Percentiles rank a stretch among this genome's conserved stretches.
Conservation (phyloP, 768 basidiomycete genomes). For the Paxillus involutus region DNA sequence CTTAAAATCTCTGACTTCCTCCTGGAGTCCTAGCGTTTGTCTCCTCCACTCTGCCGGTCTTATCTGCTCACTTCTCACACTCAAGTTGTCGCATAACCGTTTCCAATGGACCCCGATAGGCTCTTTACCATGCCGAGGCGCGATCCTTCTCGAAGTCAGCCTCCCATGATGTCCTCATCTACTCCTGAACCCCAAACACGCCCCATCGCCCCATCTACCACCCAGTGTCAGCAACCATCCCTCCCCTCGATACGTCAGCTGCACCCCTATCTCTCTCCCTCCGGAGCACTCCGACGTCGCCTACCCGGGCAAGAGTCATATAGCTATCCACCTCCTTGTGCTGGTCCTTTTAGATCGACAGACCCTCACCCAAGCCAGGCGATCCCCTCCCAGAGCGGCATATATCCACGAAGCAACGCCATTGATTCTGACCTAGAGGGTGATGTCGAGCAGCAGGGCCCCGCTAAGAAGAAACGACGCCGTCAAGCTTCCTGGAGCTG, state of each 20-base stretch:
- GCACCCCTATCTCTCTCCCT: constrained; percentile 62
- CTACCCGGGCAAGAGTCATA: constrained; percentile 1
- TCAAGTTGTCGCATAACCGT: constrained; percentile 17
- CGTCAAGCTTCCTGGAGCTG: constrained; percentile 84
- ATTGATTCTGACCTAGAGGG: constrained; percentile 61
- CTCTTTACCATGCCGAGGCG: constrained; percentile 34
- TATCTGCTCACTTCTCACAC: constrained; percentile 9
- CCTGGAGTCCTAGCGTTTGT: constrained; percentile 24
- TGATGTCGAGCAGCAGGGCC: constrained; percentile 48
- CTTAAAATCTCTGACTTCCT: constrained; percentile 23
- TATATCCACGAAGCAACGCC: constrained; percentile 34
- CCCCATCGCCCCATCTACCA: constrained; percentile 21
- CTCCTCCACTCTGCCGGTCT: constrained; percentile 20
- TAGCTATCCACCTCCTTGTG: constrained; percentile 24
- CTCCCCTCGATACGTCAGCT: constrained; percentile 71
- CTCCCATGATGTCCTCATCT: constrained; percentile 26
- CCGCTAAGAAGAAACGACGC: constrained; percentile 80
- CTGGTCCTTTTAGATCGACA: constrained; percentile 24
- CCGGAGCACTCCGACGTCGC: too few species aligned
- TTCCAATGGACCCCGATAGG: constrained; percentile 37
- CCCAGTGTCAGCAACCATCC: constrained; percentile 28
- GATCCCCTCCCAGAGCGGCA: constrained; percentile 19
- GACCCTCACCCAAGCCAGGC: constrained; percentile 22
- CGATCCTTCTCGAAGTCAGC: constrained; percentile 26
- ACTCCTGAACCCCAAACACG: constrained; percentile 27